Base-by-base conservation (phyloP, 2,329 filamentous ascomycete genomes). In the Didymella pinodella region DNA sequence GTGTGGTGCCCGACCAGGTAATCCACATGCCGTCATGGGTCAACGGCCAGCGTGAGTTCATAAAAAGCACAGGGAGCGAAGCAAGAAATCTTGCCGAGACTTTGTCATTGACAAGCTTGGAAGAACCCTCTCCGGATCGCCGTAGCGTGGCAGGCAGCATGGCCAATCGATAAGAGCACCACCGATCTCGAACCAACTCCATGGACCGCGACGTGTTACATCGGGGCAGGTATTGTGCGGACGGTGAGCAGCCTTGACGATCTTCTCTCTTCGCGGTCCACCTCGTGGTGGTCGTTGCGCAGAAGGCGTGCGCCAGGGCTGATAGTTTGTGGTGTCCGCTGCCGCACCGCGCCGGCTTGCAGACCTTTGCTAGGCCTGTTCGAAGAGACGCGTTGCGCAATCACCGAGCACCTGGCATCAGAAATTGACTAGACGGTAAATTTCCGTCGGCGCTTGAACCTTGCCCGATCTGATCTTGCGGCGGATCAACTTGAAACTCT, bases 91-190 rank as follows among this genome's bases (percentile, higher is more conserved):
- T 61, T 69, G 66, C 67, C 65, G 59, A 57, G 26, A 65, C 69
- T 66, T 69, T 75, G 74, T 75, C 73, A 75, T 59, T n/a, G 46
- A 59, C 46, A 34, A 18, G 69, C 69, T 70, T 73, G 61, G 69
- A 67, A 64, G 65, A 67, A 59, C 59, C 61, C 63, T 66, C 66
- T 69, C 69, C 69, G 64, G 68, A 76, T 75, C 74, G 69, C 68
- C 73, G 57, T 67, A 69, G 68, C 67, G 65, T 67, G 70, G 69
- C 70, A 69, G 40, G 63, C 59, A 60, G 65, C 68, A 73, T 67
- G 67, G 68, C 73, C 71, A 77, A 77, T 76, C 74, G 74, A 77
- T 75, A 74, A 73, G 71, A 67, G 64, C 63, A 59, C 56, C 56
- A 59, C 50, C 56, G 56, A 59, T 59, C 56, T 49, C 60, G 52